Percentiles rank a stretch among this genome's conserved stretches.
These are phyloP conservation scores for Symbiodinium pilosum DNA, from an alignment of 73 alveolate species.

Conservation along the genomic window DNA sequence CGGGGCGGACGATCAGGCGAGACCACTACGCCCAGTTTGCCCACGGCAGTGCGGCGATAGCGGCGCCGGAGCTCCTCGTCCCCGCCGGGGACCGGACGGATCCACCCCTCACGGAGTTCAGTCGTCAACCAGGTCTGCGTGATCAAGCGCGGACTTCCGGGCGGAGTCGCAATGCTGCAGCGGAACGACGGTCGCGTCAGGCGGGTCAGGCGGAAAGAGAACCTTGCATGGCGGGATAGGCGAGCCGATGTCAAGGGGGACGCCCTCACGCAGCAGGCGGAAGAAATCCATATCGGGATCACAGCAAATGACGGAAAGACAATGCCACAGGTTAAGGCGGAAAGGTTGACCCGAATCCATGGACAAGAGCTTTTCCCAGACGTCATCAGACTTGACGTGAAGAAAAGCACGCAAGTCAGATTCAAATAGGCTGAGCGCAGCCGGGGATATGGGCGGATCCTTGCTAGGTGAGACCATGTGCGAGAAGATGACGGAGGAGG, in stretches of 20 bases:
- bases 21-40: neutral
- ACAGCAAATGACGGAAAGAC: neutral
- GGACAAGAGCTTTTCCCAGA: neutral
- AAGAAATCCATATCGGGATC: neutral
- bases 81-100: neutral
- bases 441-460: too few relatives aligned
- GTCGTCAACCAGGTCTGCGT: neutral
- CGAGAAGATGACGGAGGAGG: too few relatives aligned
- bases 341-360: constrained; percentile 3
- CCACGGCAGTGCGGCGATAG: neutral
- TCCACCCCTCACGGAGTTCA: neutral
- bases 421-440: too few relatives aligned
- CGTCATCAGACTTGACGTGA: neutral
- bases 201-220: neutral
- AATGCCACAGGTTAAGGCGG: neutral
- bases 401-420: neutral
- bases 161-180: neutral
- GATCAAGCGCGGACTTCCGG: neutral
- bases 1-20: neutral
- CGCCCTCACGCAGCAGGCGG: neutral
- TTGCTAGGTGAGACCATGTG: too few relatives aligned
- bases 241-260: neutral
- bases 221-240: too few relatives aligned
- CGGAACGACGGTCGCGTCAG: neutral
- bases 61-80: neutral